Evolutionary conservation across 768 basidiomycete genomes (phyloP), one percentile per base, ranked within the genome.

Genomic region (Trametes meyenii): DNA sequence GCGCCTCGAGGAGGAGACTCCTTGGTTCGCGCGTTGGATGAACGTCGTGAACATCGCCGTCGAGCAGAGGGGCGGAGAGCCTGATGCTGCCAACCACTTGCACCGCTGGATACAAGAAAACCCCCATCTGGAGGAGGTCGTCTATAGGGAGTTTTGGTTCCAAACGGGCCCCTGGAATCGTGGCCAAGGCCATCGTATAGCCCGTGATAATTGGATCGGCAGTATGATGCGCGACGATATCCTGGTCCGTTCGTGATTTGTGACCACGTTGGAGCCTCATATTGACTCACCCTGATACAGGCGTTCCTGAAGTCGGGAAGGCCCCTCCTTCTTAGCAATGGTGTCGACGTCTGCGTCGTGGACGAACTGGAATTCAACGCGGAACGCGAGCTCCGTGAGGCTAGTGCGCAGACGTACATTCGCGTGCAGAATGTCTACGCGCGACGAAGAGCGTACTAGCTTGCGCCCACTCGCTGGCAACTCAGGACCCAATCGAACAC

Each of bases 241-340:
- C 38, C 70, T 77, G 63, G 90, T 87, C 36, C 48, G 45, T 23
- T 45, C 8, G 19, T 56, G 72, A 62, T 24, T 8, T 33, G 29
- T 33, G 48, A 19, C 38, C 21, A 16, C 2, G 14, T 38, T 19
- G 42, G n/a, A 17, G 6, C 10, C 16, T 23, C 58, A 21, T 6
- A 21, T 40, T 12, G 23, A 36, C 19, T 48, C 24, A 57, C 50
- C 23, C 21, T 24, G n/a, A n/a, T n/a, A 39, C 63, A 92, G 88
- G 77, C 81, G 14, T 90, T 92, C 69, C 67, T 92, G 42, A 79
- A 78, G 64, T 84, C 86, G 0, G 85, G 83, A 17, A 78, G 88
- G n/a, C 86, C 88, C 21, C 75, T 92, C 43, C 79, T 92, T 2
- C 79, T 92, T 5, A 82, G 85, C 13, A 81, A 77, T 66, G 90